phyloP scores from a whole-genome alignment of 495 filamentous ascomycete genomes.

The Entonaema liquescens region DNA sequence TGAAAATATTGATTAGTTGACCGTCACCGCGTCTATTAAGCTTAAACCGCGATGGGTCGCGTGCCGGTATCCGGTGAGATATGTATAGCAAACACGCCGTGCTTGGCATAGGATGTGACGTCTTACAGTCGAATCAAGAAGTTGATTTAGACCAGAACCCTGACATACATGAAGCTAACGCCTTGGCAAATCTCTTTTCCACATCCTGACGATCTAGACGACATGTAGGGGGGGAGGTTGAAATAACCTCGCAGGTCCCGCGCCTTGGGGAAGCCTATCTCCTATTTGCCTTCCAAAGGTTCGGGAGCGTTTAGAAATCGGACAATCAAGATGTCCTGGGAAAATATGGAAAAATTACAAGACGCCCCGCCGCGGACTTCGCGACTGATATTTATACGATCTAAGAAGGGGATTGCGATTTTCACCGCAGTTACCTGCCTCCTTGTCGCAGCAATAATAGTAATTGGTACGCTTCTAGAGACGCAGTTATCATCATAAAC shows the following conservation, averaged over 20 bases:
- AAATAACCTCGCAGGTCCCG: constrained; percentile 13
- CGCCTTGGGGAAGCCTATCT: constrained; percentile 2
- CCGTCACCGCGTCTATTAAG: not conserved
- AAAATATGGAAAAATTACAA: constrained; percentile 21
- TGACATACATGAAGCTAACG: constrained; percentile 5
- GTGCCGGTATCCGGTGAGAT: constrained; percentile 28
- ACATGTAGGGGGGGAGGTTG: not conserved
- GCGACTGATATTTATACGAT: constrained; percentile 18
- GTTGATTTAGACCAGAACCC: constrained; percentile 10
- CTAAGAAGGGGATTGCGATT: constrained; percentile 23
- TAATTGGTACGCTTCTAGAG: constrained; percentile 26
- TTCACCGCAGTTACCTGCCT: constrained; percentile 5
- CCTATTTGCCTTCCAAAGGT: not conserved
- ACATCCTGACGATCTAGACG: constrained; percentile 13
- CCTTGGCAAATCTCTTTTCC: constrained; percentile 33
- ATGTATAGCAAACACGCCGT: constrained; percentile 11
- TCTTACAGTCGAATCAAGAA: constrained; percentile 12
- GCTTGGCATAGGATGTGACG: constrained; percentile 21
- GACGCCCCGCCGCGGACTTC: constrained; percentile 4
- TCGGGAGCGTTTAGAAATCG: not conserved
- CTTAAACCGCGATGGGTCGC: not conserved
- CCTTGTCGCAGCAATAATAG: constrained; percentile 12
- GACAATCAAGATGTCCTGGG: constrained; percentile 13
- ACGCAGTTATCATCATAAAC: not conserved
- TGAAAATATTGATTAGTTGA: not conserved